phyloP scores from a whole-genome alignment of 2,329 filamentous ascomycete species.

The Cladosporium cucumerinum region DNA sequence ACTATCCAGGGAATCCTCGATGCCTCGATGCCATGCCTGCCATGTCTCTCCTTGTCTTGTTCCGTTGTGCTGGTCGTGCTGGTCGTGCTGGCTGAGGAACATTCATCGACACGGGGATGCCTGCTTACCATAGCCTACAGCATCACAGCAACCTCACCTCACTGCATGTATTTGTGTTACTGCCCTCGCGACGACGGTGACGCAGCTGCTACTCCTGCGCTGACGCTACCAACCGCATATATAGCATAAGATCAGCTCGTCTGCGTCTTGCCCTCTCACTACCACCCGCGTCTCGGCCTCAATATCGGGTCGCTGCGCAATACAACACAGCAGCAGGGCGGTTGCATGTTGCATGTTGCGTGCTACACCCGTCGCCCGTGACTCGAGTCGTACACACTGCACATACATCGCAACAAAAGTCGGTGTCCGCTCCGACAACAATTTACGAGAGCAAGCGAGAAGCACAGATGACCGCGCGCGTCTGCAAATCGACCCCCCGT shows the following conservation, averaged over 20 bases:
- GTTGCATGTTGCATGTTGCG: slow-evolving; percentile 1
- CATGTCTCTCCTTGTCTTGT: not conserved
- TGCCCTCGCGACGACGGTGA: not conserved
- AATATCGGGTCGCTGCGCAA: slow-evolving; percentile 9
- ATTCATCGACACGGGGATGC: not conserved
- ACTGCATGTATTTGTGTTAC: not conserved
- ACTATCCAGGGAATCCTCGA: not conserved
- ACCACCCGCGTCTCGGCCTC: not conserved
- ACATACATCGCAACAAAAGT: not conserved
- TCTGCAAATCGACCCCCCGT: not conserved
- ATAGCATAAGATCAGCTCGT: not conserved
- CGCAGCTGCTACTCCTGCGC: not conserved
- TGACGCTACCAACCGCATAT: not conserved
- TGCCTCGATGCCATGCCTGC: not conserved
- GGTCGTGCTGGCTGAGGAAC: not conserved
- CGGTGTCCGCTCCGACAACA: slow-evolving; percentile 8
- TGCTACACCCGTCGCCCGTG: slow-evolving; percentile 4
- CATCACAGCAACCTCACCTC: not conserved
- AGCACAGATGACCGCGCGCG: slow-evolving; percentile 5
- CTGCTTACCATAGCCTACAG: not conserved
- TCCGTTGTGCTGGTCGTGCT: not conserved
- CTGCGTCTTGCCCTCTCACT: not conserved
- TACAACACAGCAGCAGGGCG: not conserved
- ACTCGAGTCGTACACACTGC: not conserved
- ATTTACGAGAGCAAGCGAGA: not conserved